phyloP scores from a whole-genome alignment of 2,329 filamentous ascomycete species.

The Orbilia javanica region DNA sequence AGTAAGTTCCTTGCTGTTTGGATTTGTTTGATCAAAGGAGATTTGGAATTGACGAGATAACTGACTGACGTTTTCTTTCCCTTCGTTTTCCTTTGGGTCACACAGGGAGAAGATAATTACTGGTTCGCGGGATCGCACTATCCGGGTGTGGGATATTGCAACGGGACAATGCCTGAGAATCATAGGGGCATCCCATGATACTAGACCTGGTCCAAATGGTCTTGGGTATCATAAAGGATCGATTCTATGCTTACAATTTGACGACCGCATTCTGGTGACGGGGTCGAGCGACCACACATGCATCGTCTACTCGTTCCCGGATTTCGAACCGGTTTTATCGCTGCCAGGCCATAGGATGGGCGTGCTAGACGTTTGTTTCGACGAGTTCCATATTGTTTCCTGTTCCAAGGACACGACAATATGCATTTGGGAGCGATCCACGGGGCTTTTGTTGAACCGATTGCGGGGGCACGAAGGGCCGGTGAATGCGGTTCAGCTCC shows the following conservation, averaged over 20 bases:
- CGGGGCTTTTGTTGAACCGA: slow-evolving; percentile 80
- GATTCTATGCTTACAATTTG: slow-evolving; percentile 94
- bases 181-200: slow-evolving; percentile 77
- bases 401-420: slow-evolving; percentile 97
- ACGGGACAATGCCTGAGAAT: slow-evolving; percentile 86
- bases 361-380: slow-evolving; percentile 92
- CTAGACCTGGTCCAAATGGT: slow-evolving; percentile 67
- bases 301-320: slow-evolving; percentile 88
- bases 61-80: no score
- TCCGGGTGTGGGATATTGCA: slow-evolving; percentile 94
- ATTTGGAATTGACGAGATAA: neutral
- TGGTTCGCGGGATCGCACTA: slow-evolving; percentile 92
- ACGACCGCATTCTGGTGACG: slow-evolving; percentile 91
- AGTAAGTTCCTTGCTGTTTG: slow-evolving; percentile 69
- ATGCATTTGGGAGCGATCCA: slow-evolving; percentile 91
- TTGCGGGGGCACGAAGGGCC: slow-evolving; percentile 88
- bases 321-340: slow-evolving; percentile 83
- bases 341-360: slow-evolving; percentile 85
- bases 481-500: slow-evolving; percentile 95
- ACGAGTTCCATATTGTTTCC: slow-evolving; percentile 91
- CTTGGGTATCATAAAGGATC: slow-evolving; percentile 84
- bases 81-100: neutral
- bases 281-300: slow-evolving; percentile 92
- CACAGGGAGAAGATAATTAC: slow-evolving; percentile 91
- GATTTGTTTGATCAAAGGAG: slow-evolving; percentile 63